These are phyloP conservation scores for Vishniacozyma victoriae DNA, from an alignment of 768 basidiomycete genomes.

Conservation along the genomic window DNA sequence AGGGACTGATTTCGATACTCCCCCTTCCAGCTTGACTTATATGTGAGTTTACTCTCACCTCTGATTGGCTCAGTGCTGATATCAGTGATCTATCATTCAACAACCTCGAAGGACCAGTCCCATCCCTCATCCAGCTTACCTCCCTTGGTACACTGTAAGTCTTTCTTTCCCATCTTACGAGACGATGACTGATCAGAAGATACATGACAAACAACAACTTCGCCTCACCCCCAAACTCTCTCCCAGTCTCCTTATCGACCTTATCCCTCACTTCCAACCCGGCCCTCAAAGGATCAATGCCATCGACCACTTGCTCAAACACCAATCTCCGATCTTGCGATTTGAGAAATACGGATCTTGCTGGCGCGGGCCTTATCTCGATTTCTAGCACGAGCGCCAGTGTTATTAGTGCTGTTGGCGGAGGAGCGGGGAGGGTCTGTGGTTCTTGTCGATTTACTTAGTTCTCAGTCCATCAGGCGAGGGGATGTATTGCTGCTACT, in stretches of 20 bases:
- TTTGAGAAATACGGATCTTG: constrained; percentile 34
- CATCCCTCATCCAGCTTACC: constrained; percentile 23
- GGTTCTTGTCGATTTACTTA: no score
- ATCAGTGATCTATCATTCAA: constrained; percentile 46
- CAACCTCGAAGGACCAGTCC: constrained; percentile 31
- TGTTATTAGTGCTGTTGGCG: no score
- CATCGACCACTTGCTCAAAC: constrained; percentile 25
- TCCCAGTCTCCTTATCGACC: constrained; percentile 34
- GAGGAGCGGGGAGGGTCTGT: no score
- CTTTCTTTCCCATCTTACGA: no score
- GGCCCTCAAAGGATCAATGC: constrained; percentile 33
- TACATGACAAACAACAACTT: constrained; percentile 41
- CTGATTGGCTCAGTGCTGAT: neutral
- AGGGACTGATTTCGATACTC: constrained; percentile 17
- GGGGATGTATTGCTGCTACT: no score
- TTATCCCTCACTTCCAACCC: constrained; percentile 42
- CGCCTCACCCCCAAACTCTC: constrained; percentile 27
- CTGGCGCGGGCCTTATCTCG: no score
- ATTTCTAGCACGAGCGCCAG: no score
- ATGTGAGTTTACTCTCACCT: constrained; percentile 28
- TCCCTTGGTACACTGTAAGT: constrained; percentile 39
- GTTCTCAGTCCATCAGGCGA: no score
- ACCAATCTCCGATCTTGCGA: constrained; percentile 36
- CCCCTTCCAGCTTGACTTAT: constrained; percentile 40
- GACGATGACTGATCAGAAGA: neutral